Base-by-base conservation (phyloP, 257 asterid genomes). In the Primulina tabacum region DNA sequence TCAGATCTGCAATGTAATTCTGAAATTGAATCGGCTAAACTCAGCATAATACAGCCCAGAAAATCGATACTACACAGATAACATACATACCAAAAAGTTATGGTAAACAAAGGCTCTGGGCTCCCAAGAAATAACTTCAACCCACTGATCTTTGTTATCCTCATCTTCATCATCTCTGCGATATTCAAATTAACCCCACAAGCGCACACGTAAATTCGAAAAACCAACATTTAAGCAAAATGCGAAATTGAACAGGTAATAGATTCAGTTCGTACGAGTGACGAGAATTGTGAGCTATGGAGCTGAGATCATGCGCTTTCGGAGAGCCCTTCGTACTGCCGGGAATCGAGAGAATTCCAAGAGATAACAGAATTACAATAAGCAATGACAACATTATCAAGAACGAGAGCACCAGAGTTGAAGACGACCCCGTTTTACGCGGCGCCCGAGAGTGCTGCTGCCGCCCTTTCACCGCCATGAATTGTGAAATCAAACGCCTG, bases 121-220 rank as follows among this genome's bases (percentile, higher is more conserved):
- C 83, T 91, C 99, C 98, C 92, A 86, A 34, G 98, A 91, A 69
- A 94, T 78, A 69, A 91, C 76, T 83, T 94, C 99, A 70, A 82
- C 95, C 99, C 99, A 94, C 74, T 85, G 95, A 84, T 89, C 98
- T 77, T 70, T 76, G 68, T 71, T 84, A 28, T 64, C 90, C 43
- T 79, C 89, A 28, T 83, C 90, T 24, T 72, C 97, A 63, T 71
- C 84, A 68, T 58, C 84, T 66, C 97, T 91, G 73, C 62, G 55
- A 72, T 63, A 67, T 70, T 16, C 79, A 72, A 60, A 58, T 65
- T 53, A 59, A 62, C 18, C 21, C 2, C 30, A 28, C 53, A 56
- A 34, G 26, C 21, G 29, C 4, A 18, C 71, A 16, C 59, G 57
- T 35, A 16, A 33, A 0, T 10, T 8, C 4, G 8, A 34, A 20